phyloP scores from a whole-genome alignment of 1,284 basidiomycete genomes.

The Ustilago sp. region DNA sequence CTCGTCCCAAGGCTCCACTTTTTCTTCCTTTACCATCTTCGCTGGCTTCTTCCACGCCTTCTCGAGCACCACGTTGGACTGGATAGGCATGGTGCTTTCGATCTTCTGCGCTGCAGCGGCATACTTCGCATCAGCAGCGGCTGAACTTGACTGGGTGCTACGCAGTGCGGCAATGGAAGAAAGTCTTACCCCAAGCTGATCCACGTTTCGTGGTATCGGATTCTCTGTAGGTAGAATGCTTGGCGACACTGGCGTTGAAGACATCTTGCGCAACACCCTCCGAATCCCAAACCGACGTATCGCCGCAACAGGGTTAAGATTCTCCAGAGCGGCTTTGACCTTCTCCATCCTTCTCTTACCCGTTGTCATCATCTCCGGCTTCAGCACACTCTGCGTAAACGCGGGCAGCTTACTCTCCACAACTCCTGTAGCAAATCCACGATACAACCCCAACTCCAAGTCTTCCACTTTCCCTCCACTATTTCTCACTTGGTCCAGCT shows the following conservation, averaged over 20 bases:
- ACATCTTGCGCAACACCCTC: constrained; percentile 8
- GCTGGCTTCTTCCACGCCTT: neutral
- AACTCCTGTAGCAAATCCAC: constrained; percentile 13
- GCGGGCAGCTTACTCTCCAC: constrained; percentile 4
- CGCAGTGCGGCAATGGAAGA: constrained; percentile 16
- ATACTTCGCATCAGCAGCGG: constrained; percentile 1
- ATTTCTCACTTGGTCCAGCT: neutral
- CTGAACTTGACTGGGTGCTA: neutral
- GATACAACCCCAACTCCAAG: constrained; percentile 18
- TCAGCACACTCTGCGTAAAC: constrained; percentile 3
- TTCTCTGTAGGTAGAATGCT: neutral
- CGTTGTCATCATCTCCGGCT: neutral
- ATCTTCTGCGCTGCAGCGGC: constrained; percentile 6
- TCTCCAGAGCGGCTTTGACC: neutral
- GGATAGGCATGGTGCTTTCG: constrained; percentile 13
- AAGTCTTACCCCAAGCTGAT: constrained; percentile 4
- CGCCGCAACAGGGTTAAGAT: constrained; percentile 9
- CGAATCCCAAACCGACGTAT: constrained; percentile 17
- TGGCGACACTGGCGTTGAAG: neutral
- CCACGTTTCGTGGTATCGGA: neutral
- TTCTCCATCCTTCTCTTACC: neutral
- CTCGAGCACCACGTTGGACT: constrained; percentile 4
- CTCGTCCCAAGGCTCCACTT: neutral
- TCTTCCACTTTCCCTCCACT: neutral
- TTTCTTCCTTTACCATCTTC: neutral